Conservation (phyloP, 176 grass and related monocot species). For the Poa pratensis region DNA sequence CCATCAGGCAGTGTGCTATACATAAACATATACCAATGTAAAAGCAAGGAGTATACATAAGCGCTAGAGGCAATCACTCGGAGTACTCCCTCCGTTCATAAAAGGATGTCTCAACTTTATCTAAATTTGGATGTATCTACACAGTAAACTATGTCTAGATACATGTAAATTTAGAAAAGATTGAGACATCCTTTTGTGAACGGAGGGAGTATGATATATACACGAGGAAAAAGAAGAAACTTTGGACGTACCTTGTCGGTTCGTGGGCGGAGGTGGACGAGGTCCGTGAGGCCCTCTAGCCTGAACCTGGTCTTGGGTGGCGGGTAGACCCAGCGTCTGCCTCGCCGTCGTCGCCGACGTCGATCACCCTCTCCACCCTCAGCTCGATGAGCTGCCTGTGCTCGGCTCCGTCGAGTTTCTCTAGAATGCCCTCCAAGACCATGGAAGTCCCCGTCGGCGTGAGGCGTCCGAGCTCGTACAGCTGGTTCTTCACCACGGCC, state of each 20-base stretch:
- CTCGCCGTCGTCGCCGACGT: conserved; percentile 48
- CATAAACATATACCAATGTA: no score
- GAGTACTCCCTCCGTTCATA: no score
- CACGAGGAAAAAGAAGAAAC: not conserved
- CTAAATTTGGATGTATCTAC: no score
- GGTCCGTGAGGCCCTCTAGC: conserved; percentile 71
- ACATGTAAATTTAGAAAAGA: no score
- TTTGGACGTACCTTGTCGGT: conserved; percentile 41
- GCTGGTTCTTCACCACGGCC: conserved; percentile 58
- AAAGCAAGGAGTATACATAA: no score
- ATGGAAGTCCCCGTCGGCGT: conserved; percentile 72
- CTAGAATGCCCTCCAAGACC: conserved; percentile 72
- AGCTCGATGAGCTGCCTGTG: conserved; percentile 76
- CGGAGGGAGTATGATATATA: no score
- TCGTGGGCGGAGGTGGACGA: conserved; percentile 69
- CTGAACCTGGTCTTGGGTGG: conserved; percentile 74
- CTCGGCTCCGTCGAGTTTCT: conserved; percentile 53
- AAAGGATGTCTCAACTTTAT: no score
- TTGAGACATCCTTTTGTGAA: no score
- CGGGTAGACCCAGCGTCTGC: conserved; percentile 70
- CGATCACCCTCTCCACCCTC: conserved; percentile 60
- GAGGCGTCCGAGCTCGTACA: conserved; percentile 50
- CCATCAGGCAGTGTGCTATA: no score
- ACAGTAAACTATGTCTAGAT: no score
- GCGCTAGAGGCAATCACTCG: no score